Evolutionary conservation across 495 filamentous ascomycete genomes (phyloP).

Genomic region (Elaphomyces granulatus): DNA sequence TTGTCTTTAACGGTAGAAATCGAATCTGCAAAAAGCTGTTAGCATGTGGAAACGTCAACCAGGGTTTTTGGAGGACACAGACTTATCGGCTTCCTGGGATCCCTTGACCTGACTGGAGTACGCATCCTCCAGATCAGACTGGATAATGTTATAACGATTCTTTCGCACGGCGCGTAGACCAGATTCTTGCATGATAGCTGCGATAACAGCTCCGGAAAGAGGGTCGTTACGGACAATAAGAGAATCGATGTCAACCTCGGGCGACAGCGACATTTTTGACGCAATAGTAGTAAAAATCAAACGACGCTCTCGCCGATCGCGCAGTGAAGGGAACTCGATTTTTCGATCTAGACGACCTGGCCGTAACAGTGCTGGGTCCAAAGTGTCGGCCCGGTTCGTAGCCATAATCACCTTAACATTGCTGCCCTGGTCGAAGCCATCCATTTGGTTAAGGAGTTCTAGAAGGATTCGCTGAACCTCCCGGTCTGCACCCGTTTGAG

Average conservation of each 20-base stretch:
- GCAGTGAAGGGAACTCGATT: conserved; percentile 89
- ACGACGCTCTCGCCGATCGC: conserved; percentile 83
- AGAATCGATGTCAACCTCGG: conserved; percentile 90
- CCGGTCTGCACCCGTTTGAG: conserved; percentile 91
- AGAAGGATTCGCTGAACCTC: conserved; percentile 97
- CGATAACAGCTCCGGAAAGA: conserved; percentile 87
- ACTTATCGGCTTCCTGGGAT: conserved; percentile 52
- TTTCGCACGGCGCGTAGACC: conserved; percentile 90
- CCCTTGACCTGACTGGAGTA: conserved; percentile 93
- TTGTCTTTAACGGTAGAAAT: conserved; percentile 39
- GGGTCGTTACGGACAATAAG: conserved; percentile 95
- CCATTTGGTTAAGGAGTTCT: conserved; percentile 98
- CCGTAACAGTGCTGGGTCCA: conserved; percentile 86
- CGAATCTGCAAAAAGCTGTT: conserved; percentile 25
- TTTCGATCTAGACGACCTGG: conserved; percentile 93
- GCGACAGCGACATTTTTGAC: conserved; percentile 87
- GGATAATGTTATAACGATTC: conserved; percentile 98
- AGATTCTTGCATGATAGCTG: conserved; percentile 98
- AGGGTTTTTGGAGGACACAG: conserved; percentile 8
- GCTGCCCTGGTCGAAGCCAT: conserved; percentile 95
- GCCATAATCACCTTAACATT: conserved; percentile 99
- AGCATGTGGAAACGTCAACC: conserved; percentile 8
- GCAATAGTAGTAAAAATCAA: conserved; percentile 96
- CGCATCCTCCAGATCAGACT: conserved; percentile 87
- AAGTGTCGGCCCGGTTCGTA: conserved; percentile 92